Base-by-base conservation (phyloP, 805 yeast species). In the Barnettozyma pratensis region DNA sequence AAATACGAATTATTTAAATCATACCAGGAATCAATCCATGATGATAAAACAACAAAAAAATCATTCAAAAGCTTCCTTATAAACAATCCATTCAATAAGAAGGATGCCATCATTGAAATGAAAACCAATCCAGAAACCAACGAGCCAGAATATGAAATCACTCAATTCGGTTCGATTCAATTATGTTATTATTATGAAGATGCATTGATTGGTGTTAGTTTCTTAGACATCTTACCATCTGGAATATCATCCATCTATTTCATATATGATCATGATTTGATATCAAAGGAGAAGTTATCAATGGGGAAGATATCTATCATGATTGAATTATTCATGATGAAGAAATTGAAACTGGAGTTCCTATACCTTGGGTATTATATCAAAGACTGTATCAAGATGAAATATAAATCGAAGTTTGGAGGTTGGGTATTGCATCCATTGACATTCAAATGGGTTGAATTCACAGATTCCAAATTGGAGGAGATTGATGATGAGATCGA, bases 181-280 rank as follows among this genome's bases (percentile, higher is more conserved):
- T 95, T 88, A 59, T 77, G 87, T 61, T 90, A 88, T 60, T 87
- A 84, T 57, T 62, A 75, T 14, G 77, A 86, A 41, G 80, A 65
- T 4, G 72, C 75, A 52, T 69, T 90, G 25, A 77, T 87, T 38
- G 96, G 92, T 1, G 67, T 90, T 35, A 87, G 87, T 0, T 87
- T 90, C 1, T 60, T 85, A 31, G 97, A 90, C 64, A 68, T 90
- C 25, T 64, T 91, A 34, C 96, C 96, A 0, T 64, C 78, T 28
- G 85, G 87, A 0, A 63, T 91, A 0, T 88, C 96, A 0, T 82
- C 96, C 0, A 91, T 91, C 1, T 90, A 91, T 62, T 86, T 91
- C 61, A 80, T 90, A 10, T 88, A 94, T 87, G 91, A 89, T 60
- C 73, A 78, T 45, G 83, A 87, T 0, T 63, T 90, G 31, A 25